Base-by-base conservation (phyloP, 257 asterid species). In the Lavandula angustifolia region DNA sequence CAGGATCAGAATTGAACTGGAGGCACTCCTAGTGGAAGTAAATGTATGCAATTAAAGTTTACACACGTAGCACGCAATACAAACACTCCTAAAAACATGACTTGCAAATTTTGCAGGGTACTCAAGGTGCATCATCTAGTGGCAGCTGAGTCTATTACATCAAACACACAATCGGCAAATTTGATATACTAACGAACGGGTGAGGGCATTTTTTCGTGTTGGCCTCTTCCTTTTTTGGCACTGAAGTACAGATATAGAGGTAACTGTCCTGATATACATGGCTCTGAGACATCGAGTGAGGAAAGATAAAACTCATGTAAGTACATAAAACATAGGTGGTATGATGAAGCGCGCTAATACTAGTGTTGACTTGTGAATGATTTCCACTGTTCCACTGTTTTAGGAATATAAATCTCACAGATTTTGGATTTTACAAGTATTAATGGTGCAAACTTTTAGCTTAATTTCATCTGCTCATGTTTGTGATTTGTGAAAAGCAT, bases 1-100 rank as follows among this genome's bases (percentile, higher is more conserved):
- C 0, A 77, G 82, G 48, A 89, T 85, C 70, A 77, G 69, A 82
- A 54, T 63, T 12, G 88, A 87, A 75, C 95, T 92, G n/a, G 91
- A 82, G 76, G 79, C 70, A 55, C 81, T 89, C 60, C 75, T 81
- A 11, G 80, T 54, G 1, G 88, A 81, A 75, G 79, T 84, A 73
- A 71, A 84, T 80, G 91, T 88, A 81, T 54, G 58, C 27, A 22
- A 22, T 22, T 22, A 22, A 22, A 22, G 27, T 22, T 22, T 22
- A 22, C 27, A 22, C 27, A 66, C 62, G 12, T 53, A 17, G 27
- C 13, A n/a, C 38, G 27, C 9, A 10, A 22, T 22, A 22, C 27
- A 22, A 22, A 22, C 27, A 22, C 27, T 22, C 27, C 27, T 22
- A 1, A 22, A 1, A 22, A 22, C 27, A 22, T 22, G 27, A 22